phyloP scores from a whole-genome alignment of 768 basidiomycete genomes.

The Auriscalpium orientale region DNA sequence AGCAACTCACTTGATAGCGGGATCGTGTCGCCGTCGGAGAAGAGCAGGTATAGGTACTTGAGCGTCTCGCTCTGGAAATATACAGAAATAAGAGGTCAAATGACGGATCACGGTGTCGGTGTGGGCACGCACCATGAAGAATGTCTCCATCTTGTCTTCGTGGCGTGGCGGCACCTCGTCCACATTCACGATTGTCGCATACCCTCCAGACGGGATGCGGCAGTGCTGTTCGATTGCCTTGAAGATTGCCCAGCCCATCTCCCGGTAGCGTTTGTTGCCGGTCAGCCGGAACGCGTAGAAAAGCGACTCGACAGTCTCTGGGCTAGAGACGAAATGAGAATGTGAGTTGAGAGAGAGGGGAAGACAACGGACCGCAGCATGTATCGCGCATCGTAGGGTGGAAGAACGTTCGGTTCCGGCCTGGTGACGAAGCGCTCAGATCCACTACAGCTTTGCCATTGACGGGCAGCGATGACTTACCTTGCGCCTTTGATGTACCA shows the following conservation, averaged over 20 bases:
- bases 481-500: conserved; percentile 89
- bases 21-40: conserved; percentile 64
- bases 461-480: conserved; percentile 30
- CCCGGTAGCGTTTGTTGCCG: conserved; percentile 72
- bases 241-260: conserved; percentile 86
- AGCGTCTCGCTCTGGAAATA: conserved; percentile 80
- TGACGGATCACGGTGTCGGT: too few relatives aligned
- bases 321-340: conserved; percentile 33
- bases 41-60: conserved; percentile 87
- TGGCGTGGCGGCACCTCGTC: conserved; percentile 60
- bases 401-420: background rate
- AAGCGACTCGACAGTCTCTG: conserved; percentile 91
- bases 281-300: conserved; percentile 90
- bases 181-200: conserved; percentile 78
- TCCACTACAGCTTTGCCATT: too few relatives aligned
- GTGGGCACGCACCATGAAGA: conserved; percentile 60
- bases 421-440: too few relatives aligned
- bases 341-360: background rate
- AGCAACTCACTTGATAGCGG: conserved; percentile 61
- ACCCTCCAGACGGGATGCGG: conserved; percentile 70
- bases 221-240: conserved; percentile 83
- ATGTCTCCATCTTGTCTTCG: conserved; percentile 95
- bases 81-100: background rate
- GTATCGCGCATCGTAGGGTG: conserved; percentile 80
- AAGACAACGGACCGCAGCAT: conserved; percentile 61